Conservation (phyloP, 2,329 filamentous ascomycete genomes). For the Madurella mycetomatis region DNA sequence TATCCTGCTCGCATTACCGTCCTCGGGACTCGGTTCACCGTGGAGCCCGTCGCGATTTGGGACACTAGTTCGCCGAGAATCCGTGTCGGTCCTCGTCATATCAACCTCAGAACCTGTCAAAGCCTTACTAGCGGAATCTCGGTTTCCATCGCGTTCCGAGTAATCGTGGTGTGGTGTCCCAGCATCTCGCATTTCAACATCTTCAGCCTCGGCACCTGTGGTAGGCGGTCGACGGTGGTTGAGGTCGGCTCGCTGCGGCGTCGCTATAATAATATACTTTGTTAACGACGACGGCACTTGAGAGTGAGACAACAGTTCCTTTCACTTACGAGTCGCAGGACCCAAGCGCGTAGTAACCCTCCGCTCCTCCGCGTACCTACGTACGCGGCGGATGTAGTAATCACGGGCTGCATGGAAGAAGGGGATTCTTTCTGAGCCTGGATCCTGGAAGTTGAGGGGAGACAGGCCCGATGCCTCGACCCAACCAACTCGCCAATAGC, state of each 20-base stretch:
- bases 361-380: background rate
- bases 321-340: background rate
- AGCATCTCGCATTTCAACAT: conserved; percentile 21
- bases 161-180: background rate
- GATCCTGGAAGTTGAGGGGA: conserved; percentile 23
- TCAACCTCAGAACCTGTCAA: conserved; percentile 12
- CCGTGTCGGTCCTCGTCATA: conserved; percentile 12
- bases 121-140: conserved; percentile 6
- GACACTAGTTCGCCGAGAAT: conserved; percentile 19
- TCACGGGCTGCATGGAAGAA: conserved; percentile 17
- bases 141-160: conserved; percentile 13
- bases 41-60: conserved; percentile 9
- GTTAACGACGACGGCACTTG: too few relatives aligned
- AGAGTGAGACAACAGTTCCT: too few relatives aligned
- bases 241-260: background rate
- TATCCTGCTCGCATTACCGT: background rate
- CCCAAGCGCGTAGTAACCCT: too few relatives aligned
- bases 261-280: background rate
- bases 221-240: background rate
- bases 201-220: background rate
- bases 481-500: conserved; percentile 22
- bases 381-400: conserved; percentile 8
- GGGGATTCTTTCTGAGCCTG: conserved; percentile 14
- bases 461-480: conserved; percentile 21
- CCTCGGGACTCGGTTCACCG: background rate